A percentile compares a stretch with the other conserved stretches of the same genome.
Conservation (phyloP, 306 rosid species). For the Vicia faba region DNA sequence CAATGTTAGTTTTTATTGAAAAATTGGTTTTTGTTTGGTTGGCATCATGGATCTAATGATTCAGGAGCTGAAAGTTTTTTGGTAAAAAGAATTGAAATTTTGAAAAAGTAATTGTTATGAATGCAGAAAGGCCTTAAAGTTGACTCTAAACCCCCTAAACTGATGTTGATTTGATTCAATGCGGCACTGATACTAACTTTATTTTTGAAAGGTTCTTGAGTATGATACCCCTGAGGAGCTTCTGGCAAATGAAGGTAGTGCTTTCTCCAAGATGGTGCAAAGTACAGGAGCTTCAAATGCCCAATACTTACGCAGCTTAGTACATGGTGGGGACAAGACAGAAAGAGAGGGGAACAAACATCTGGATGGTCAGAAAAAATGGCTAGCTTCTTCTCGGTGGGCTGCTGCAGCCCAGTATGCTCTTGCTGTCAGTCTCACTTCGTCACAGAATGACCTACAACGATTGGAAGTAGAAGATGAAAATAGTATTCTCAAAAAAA, state of each 20-base stretch:
- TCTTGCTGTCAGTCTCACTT: slow-evolving; percentile 67
- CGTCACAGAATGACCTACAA: slow-evolving; percentile 70
- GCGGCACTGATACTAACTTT: slow-evolving; percentile 19
- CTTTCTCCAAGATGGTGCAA: slow-evolving; percentile 82
- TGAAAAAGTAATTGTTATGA: slow-evolving; percentile 10
- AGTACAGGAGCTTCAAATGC: slow-evolving; percentile 95
- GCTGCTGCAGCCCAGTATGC: slow-evolving; percentile 73
- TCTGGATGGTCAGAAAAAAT: slow-evolving; percentile 51
- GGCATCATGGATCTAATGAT: slow-evolving; percentile 5
- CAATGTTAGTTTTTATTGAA: neutral
- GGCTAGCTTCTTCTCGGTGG: slow-evolving; percentile 77
- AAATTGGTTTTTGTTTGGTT: slow-evolving; percentile 18
- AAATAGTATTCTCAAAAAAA: slow-evolving; percentile 64
- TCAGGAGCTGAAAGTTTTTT: neutral
- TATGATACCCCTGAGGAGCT: slow-evolving; percentile 71
- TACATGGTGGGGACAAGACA: slow-evolving; percentile 44
- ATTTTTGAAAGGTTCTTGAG: slow-evolving; percentile 67
- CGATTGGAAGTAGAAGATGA: slow-evolving; percentile 64
- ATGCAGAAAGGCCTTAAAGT: slow-evolving; percentile 2
- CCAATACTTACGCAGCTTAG: slow-evolving; percentile 69
- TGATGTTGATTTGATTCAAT: slow-evolving; percentile 26
- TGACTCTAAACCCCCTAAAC: slow-evolving; percentile 13
- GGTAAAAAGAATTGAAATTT: slow-evolving; percentile 10
- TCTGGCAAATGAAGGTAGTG: slow-evolving; percentile 59
- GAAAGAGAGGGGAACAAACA: slow-evolving; percentile 41